These are phyloP conservation scores for Hydnum rufescens DNA, from an alignment of 768 basidiomycete genomes.

Conservation along the genomic window DNA sequence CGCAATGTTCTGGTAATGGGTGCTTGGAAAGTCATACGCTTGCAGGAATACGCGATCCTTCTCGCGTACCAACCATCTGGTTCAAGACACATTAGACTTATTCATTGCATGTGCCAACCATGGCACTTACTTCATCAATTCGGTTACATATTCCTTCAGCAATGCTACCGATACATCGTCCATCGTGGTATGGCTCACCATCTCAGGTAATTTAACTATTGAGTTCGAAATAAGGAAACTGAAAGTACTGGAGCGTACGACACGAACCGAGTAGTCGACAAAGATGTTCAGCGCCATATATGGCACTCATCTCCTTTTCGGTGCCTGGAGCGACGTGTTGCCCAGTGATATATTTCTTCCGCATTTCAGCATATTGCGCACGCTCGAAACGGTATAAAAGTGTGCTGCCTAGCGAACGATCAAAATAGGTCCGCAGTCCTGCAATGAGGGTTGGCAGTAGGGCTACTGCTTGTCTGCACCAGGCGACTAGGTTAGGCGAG, in stretches of 20 bases:
- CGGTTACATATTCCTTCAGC: constrained; percentile 76
- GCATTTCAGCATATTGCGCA: constrained; percentile 71
- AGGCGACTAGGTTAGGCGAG: not conserved
- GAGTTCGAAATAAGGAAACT: constrained; percentile 7
- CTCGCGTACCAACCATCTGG: constrained; percentile 33
- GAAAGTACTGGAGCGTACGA: constrained; percentile 1
- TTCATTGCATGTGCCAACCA: not conserved
- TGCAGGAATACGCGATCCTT: constrained; percentile 49
- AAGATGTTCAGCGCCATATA: constrained; percentile 92
- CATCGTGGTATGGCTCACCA: constrained; percentile 78
- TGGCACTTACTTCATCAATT: constrained; percentile 50
- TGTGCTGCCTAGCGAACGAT: constrained; percentile 74
- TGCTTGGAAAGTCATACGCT: constrained; percentile 59
- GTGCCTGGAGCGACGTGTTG: constrained; percentile 42
- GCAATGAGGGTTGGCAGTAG: constrained; percentile 65
- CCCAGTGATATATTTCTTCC: constrained; percentile 54
- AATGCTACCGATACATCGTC: constrained; percentile 70
- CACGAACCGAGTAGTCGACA: constrained; percentile 66
- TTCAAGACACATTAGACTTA: not conserved
- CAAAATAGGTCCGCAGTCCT: constrained; percentile 81
- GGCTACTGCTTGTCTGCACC: not conserved
- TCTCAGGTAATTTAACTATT: constrained; percentile 75
- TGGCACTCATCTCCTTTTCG: constrained; percentile 70
- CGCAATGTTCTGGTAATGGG: constrained; percentile 67
- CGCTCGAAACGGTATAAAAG: constrained; percentile 90